A percentile compares a stretch with the other conserved stretches of the same genome.
These are phyloP conservation scores for Sarocladium oryzae DNA, from an alignment of 2,329 filamentous ascomycete species.

Conservation along the genomic window DNA sequence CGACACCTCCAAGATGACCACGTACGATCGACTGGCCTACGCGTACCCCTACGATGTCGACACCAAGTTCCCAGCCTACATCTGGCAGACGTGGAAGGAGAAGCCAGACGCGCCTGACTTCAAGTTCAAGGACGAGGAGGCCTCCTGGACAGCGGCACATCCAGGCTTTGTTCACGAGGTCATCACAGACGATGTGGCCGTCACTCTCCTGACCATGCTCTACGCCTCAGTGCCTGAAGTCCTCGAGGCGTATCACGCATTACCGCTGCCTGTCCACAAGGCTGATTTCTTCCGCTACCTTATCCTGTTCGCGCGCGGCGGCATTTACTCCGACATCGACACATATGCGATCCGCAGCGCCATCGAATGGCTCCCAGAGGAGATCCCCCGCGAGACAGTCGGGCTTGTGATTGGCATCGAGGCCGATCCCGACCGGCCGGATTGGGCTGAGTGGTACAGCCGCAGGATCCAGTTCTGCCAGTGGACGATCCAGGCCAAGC, in stretches of 20 bases:
- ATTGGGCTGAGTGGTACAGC: slow-evolving; percentile 96
- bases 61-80: slow-evolving; percentile 88
- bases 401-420: slow-evolving; percentile 93
- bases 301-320: slow-evolving; percentile 54
- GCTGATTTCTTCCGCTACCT: slow-evolving; percentile 76
- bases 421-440: slow-evolving; percentile 84
- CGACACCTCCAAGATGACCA: slow-evolving; percentile 64
- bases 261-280: slow-evolving; percentile 70
- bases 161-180: slow-evolving; percentile 94
- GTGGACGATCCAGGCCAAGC: slow-evolving; percentile 96
- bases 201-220: slow-evolving; percentile 74
- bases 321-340: slow-evolving; percentile 85
- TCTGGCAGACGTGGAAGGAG: slow-evolving; percentile 99
- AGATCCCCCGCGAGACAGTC: slow-evolving; percentile 69
- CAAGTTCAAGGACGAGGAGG: slow-evolving; percentile 74
- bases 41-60: slow-evolving; percentile 90
- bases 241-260: slow-evolving; percentile 65
- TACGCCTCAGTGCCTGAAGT: slow-evolving; percentile 80
- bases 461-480: slow-evolving; percentile 97
- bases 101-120: slow-evolving; percentile 74
- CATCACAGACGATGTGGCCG: slow-evolving; percentile 82
- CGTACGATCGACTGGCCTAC: slow-evolving; percentile 79
- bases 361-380: slow-evolving; percentile 76
- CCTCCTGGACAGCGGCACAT: slow-evolving; percentile 81
- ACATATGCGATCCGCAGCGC: slow-evolving; percentile 79